A percentile compares a stretch with the other conserved stretches of the same genome.
Evolutionary conservation across 176 grass and related monocot genomes (phyloP).

Genomic region (Cenchrus americanus): DNA sequence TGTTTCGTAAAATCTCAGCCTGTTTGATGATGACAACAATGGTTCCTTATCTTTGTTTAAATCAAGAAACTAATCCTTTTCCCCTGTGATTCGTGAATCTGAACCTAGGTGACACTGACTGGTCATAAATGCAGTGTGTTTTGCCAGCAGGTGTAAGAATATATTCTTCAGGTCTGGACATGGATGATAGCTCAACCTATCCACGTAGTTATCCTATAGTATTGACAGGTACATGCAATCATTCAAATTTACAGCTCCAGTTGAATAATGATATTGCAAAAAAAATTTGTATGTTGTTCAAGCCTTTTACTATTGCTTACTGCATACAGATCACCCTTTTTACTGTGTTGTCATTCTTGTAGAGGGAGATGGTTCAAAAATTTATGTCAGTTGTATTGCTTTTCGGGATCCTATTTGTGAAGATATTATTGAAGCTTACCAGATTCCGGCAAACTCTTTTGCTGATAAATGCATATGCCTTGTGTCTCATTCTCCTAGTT

Average conservation of each 20-base stretch:
- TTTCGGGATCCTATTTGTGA: slow-evolving; percentile 92
- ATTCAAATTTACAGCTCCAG: slow-evolving; percentile 4
- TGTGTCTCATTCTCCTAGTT: slow-evolving; percentile 95
- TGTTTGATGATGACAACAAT: slow-evolving; percentile 1
- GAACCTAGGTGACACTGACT: slow-evolving; percentile 32
- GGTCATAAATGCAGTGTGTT: slow-evolving; percentile 82
- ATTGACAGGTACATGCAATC: slow-evolving; percentile 78
- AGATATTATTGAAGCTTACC: slow-evolving; percentile 86
- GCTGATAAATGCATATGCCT: slow-evolving; percentile 99
- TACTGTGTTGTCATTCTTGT: slow-evolving; percentile 47
- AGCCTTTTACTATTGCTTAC: slow-evolving; percentile 19
- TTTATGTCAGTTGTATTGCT: slow-evolving; percentile 96
- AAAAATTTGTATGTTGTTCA: background rate
- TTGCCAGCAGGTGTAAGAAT: slow-evolving; percentile 98
- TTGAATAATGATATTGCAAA: slow-evolving; percentile 16
- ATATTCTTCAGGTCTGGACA: slow-evolving; percentile 81
- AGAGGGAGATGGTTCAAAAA: slow-evolving; percentile 99
- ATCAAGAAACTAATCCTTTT: background rate
- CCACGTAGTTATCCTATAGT: slow-evolving; percentile 97
- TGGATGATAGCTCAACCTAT: slow-evolving; percentile 70
- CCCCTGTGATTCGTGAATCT: slow-evolving; percentile 27
- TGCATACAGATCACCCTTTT: slow-evolving; percentile 25
- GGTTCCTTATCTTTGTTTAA: slow-evolving; percentile 36
- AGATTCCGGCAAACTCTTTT: slow-evolving; percentile 84
- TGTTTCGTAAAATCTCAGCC: slow-evolving; percentile 14